A percentile compares a stretch with the other conserved stretches of the same genome.
Conservation (phyloP, 1,139 yeast genomes). For the Trichomonascaceae sp. region DNA sequence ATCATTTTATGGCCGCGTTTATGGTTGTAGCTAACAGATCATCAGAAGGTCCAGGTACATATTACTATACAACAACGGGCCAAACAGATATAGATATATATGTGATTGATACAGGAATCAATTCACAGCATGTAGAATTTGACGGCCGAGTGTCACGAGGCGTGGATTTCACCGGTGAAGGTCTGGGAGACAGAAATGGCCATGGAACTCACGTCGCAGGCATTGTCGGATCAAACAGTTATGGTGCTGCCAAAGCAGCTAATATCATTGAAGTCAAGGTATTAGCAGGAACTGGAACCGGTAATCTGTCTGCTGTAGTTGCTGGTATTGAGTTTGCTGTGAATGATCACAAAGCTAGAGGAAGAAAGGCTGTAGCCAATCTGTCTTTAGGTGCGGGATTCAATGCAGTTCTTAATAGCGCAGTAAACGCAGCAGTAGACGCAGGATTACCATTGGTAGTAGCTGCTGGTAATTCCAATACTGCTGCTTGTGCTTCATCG, state of each 20-base stretch:
- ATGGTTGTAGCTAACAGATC: neutral
- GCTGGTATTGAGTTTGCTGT: conserved; percentile 76
- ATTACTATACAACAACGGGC: conserved; percentile 37
- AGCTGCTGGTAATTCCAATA: conserved; percentile 83
- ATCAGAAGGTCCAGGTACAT: conserved; percentile 21
- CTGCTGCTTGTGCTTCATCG: conserved; percentile 71
- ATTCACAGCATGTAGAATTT: conserved; percentile 55
- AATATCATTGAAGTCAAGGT: conserved; percentile 69
- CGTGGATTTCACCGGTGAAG: conserved; percentile 57
- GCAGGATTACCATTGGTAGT: conserved; percentile 73
- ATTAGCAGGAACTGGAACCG: conserved; percentile 58
- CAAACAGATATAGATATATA: conserved; percentile 56
- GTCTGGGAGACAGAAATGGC: conserved; percentile 60
- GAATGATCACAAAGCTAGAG: conserved; percentile 46
- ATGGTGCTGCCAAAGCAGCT: conserved; percentile 72
- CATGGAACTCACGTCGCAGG: conserved; percentile 93
- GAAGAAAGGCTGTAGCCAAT: conserved; percentile 62
- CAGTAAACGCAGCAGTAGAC: conserved; percentile 65
- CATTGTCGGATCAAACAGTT: conserved; percentile 65
- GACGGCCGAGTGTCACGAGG: conserved; percentile 57
- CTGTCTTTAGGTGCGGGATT: conserved; percentile 72
- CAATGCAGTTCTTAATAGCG: conserved; percentile 62
- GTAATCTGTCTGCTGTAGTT: conserved; percentile 55
- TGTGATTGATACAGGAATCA: conserved; percentile 75
- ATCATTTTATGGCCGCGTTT: neutral